Conservation (phyloP, 2,329 filamentous ascomycete genomes). For the Penicillium aurantiogriseum region DNA sequence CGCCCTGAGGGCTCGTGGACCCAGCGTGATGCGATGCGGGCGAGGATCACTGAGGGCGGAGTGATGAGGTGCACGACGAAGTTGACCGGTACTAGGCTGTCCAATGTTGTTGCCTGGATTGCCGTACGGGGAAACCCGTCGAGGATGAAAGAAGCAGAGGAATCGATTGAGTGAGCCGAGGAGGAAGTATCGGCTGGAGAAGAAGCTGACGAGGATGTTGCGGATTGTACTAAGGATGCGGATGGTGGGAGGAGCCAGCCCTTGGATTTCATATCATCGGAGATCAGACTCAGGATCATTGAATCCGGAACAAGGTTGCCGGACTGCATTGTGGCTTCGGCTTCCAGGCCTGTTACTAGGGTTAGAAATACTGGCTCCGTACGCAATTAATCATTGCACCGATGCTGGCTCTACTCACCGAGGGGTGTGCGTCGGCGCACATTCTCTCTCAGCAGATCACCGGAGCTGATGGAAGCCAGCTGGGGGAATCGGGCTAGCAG, state of each 20-base stretch:
- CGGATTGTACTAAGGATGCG: constrained; percentile 7
- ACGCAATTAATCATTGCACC: background rate
- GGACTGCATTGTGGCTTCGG: constrained; percentile 81
- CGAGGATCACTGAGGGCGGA: constrained; percentile 79
- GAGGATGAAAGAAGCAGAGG: constrained; percentile 84
- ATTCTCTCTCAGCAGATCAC: constrained; percentile 88
- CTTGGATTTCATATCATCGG: constrained; percentile 78
- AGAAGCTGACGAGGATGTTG: constrained; percentile 3
- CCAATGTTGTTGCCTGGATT: constrained; percentile 72
- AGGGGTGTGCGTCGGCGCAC: constrained; percentile 83
- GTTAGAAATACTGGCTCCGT: constrained; percentile 5
- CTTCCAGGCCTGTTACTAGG: constrained; percentile 70
- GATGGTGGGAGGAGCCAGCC: constrained; percentile 69
- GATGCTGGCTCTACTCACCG: constrained; percentile 53
- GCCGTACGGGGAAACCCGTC: constrained; percentile 94
- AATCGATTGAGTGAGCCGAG: constrained; percentile 56
- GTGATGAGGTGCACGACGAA: constrained; percentile 85
- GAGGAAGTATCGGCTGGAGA: constrained; percentile 14
- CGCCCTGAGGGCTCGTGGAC: constrained; percentile 87
- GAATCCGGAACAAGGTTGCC: constrained; percentile 89
- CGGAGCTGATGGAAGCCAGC: constrained; percentile 86
- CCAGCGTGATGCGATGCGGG: constrained; percentile 89
- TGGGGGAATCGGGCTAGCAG: constrained; percentile 84
- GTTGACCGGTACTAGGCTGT: constrained; percentile 87
- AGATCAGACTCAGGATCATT: constrained; percentile 88